These are phyloP conservation scores for Aspergillus sp. DNA, from an alignment of 2,329 filamentous ascomycete species.

Conservation along the genomic window DNA sequence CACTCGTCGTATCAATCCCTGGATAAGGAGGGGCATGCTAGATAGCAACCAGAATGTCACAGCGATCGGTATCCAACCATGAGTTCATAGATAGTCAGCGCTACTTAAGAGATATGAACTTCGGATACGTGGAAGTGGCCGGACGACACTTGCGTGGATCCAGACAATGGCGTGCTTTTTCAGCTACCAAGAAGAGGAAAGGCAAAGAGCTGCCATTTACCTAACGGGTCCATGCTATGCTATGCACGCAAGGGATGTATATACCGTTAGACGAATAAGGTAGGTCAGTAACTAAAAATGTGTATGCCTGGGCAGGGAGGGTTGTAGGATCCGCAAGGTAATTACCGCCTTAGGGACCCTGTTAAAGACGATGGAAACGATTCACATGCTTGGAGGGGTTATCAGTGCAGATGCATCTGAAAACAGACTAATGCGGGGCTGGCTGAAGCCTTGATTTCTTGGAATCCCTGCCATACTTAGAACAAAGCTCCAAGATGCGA, in stretches of 20 bases:
- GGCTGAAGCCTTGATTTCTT: neutral
- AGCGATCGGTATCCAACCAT: constrained; percentile 41
- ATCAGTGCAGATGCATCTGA: neutral
- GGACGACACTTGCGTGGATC: constrained; percentile 25
- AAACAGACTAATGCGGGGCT: neutral
- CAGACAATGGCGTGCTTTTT: constrained; percentile 29
- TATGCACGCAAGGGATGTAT: constrained; percentile 2
- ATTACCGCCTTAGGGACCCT: neutral
- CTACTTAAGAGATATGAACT: constrained; percentile 52
- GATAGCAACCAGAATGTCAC: constrained; percentile 51
- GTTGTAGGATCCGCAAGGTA: neutral
- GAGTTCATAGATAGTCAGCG: constrained; percentile 48
- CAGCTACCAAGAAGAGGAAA: neutral
- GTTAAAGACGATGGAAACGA: neutral
- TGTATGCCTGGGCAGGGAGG: neutral
- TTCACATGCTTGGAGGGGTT: constrained; percentile 2
- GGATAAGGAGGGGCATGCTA: constrained; percentile 51
- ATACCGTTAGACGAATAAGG: neutral
- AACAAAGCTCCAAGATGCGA: neutral
- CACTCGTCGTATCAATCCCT: constrained; percentile 1
- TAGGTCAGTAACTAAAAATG: neutral
- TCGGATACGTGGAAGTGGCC: constrained; percentile 45
- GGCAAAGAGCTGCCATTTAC: neutral
- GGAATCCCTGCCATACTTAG: neutral
- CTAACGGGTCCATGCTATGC: neutral